Percentiles rank a stretch among this genome's conserved stretches.
Conservation (phyloP, 2,329 filamentous ascomycete genomes). For the Rhynchosporium graminicola region DNA sequence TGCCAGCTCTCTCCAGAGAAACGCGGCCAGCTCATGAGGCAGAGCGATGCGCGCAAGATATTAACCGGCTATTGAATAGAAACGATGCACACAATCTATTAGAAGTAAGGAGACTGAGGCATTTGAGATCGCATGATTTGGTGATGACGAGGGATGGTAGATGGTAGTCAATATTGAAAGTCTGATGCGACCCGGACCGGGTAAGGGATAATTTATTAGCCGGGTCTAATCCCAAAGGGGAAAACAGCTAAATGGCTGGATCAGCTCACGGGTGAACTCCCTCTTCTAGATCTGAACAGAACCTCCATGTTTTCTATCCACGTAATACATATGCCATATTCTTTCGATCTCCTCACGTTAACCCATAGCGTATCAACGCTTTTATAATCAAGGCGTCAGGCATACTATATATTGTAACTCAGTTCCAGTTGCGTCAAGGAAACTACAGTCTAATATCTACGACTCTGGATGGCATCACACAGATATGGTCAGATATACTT, state of each 20-base stretch:
- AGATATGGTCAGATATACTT: too few species aligned
- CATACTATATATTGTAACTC: too few species aligned
- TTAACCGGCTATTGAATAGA: constrained; percentile 1
- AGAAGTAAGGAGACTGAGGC: not conserved
- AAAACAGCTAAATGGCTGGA: not conserved
- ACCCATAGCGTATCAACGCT: too few species aligned
- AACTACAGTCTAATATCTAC: too few species aligned
- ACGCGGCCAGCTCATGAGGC: constrained; percentile 16
- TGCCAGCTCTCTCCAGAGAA: constrained; percentile 15
- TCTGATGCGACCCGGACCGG: not conserved
- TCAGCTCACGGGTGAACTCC: not conserved
- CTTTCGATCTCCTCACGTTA: not conserved
- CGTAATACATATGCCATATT: not conserved
- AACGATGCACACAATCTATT: not conserved
- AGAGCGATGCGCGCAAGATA: constrained; percentile 3
- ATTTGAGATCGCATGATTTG: constrained; percentile 3
- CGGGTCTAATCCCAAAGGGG: constrained; percentile 1
- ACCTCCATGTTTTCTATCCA: not conserved
- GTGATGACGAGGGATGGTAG: not conserved
- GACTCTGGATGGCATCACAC: too few species aligned
- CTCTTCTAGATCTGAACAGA: not conserved
- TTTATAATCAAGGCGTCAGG: too few species aligned
- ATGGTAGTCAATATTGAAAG: not conserved
- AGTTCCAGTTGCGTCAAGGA: too few species aligned
- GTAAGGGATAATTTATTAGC: not conserved